Evolutionary conservation across 2,329 filamentous ascomycete genomes (phyloP).

Genomic region (Emericellopsis cladophorae): DNA sequence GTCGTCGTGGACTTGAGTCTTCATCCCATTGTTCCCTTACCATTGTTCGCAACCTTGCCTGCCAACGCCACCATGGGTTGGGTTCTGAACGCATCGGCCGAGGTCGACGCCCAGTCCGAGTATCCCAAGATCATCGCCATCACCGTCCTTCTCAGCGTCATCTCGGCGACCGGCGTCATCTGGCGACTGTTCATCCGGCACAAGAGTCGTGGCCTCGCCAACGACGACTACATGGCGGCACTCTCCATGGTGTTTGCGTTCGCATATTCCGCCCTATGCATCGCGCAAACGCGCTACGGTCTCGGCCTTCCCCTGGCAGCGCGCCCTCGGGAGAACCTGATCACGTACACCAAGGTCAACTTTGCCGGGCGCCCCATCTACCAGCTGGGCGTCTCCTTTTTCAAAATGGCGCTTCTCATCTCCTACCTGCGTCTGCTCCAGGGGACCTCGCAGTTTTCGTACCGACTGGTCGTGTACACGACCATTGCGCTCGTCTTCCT

Average conservation of each 20-base stretch:
- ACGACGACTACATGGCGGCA: constrained; percentile 31
- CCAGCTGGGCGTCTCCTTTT: constrained; percentile 40
- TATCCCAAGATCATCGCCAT: constrained; percentile 36
- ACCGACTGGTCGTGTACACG: constrained; percentile 29
- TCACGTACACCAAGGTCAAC: constrained; percentile 34
- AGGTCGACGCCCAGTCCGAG: constrained; percentile 31
- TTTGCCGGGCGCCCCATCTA: constrained; percentile 41
- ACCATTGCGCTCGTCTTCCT: constrained; percentile 28
- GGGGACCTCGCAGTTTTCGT: constrained; percentile 29
- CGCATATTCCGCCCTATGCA: constrained; percentile 35
- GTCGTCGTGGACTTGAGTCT: no score
- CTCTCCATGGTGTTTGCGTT: constrained; percentile 31
- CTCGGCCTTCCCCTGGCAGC: constrained; percentile 31
- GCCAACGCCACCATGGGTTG: constrained; percentile 26
- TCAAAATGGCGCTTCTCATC: constrained; percentile 40
- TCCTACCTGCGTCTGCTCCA: constrained; percentile 38
- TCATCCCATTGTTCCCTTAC: no score
- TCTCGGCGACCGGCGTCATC: constrained; percentile 27
- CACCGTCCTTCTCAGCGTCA: constrained; percentile 26
- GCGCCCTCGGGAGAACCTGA: constrained; percentile 28
- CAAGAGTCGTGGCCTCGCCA: constrained; percentile 27
- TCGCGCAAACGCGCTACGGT: constrained; percentile 38
- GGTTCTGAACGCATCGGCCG: constrained; percentile 34
- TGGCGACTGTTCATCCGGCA: constrained; percentile 28
- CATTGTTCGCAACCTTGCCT: no score